Evolutionary conservation across 805 yeast species (phyloP), one percentile per base, ranked within the genome.

Genomic region (Saccharomycopsis lassenensis): DNA sequence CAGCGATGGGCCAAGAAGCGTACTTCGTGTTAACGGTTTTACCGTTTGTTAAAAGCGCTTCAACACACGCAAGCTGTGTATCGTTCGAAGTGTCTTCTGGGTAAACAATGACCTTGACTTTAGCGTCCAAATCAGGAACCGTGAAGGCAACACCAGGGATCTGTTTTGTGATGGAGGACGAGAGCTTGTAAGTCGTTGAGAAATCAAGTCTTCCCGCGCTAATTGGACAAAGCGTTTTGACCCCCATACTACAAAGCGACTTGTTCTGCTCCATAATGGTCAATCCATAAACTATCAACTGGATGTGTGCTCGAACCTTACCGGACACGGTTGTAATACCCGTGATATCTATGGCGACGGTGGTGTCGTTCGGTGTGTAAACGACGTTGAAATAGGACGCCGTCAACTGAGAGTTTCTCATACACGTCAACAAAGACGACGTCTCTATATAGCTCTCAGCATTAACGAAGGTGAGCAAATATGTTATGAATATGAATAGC

Each of bases 1-100:
- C 87, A 3, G 95, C 97, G 47, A 91, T 80, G 7, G 94, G 94
- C 98, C 98, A 89, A 4, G 93, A 71, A 3, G 91, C 95, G 47
- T 79, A 86, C 49, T 74, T 75, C 18, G 95, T 84, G 58, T 86
- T 93, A 19, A 91, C 98, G 1, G 97, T 87, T 52, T 82, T 86
- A 40, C 91, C 95, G 57, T 91, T 91, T 16, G 81, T 60, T 38
- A 91, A 64, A 10, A 73, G 65, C 0, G 96, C 96, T 53, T 81
- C 84, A 10, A 91, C 94, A 69, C 99, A 91, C 2, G 97, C 98
- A 40, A 87, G 62, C 3, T 77, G 68, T 5, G 59, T 56, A 16
- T 48, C 33, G 3, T 50, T 58, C 10, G 55, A 45, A 4, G 69
- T 61, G 49, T 71, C 74, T 32, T 59, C 58, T 11, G 58, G 51